A percentile compares a stretch with the other conserved stretches of the same genome.
Evolutionary conservation across 2,329 filamentous ascomycete genomes (phyloP).

Genomic region (Fusarium irregulare): DNA sequence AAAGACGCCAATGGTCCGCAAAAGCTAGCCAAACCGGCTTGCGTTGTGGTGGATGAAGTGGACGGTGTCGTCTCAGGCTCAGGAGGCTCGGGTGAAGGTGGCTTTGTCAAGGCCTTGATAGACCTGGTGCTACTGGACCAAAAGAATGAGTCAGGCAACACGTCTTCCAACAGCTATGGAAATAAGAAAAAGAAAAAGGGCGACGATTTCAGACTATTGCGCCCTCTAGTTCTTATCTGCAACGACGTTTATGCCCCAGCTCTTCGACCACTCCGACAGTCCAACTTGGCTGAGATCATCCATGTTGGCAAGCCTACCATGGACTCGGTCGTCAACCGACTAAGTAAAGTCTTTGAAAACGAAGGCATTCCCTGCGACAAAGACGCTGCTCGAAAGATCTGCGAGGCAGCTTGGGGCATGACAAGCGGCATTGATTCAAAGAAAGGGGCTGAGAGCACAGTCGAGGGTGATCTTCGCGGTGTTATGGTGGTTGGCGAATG

Average conservation of each 20-base stretch:
- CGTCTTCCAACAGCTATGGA: conserved; percentile 34
- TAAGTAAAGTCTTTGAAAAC: conserved; percentile 86
- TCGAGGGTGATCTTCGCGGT: conserved; percentile 79
- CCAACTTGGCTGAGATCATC: conserved; percentile 86
- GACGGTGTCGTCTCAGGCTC: conserved; percentile 91
- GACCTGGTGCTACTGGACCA: conserved; percentile 89
- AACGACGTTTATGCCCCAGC: conserved; percentile 97
- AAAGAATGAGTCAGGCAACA: conserved; percentile 68
- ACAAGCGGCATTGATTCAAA: conserved; percentile 76
- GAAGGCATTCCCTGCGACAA: conserved; percentile 90
- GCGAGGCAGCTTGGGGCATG: conserved; percentile 86
- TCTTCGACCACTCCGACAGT: conserved; percentile 86
- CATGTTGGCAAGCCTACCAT: conserved; percentile 90
- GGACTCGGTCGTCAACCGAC: conserved; percentile 83
- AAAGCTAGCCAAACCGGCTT: conserved; percentile 86
- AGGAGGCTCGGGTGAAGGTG: conserved; percentile 83
- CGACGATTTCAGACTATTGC: conserved; percentile 86
- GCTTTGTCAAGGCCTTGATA: conserved; percentile 94
- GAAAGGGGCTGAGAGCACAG: conserved; percentile 74
- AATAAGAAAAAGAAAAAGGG: conserved; percentile 74
- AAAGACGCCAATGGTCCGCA: conserved; percentile 66
- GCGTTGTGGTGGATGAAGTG: conserved; percentile 95
- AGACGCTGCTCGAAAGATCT: conserved; percentile 87
- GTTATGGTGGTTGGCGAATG: conserved; percentile 90
- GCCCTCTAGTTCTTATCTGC: conserved; percentile 93